Conservation (phyloP, 345 rosid genomes). For the Camelina sativa region DNA sequence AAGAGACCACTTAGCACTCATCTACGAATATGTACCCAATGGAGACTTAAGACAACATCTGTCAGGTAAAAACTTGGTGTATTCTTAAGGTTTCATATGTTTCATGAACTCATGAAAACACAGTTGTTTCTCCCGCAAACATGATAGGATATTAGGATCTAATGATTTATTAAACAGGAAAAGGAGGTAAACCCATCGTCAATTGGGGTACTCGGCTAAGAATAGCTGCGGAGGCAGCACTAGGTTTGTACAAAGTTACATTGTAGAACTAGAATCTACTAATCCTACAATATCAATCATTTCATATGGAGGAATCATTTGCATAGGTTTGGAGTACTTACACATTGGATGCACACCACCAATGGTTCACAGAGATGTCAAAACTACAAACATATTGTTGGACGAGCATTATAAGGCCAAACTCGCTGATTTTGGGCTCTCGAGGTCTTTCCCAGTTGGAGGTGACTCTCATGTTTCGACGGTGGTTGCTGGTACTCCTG, state of each 20-base stretch:
- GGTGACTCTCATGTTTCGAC: slow-evolving; percentile 40
- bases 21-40: slow-evolving; percentile 56
- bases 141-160: background rate
- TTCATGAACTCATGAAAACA: background rate
- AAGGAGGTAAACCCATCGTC: slow-evolving; percentile 14
- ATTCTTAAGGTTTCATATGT: background rate
- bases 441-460: slow-evolving; percentile 42
- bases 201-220: slow-evolving; percentile 50
- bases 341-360: slow-evolving; percentile 57
- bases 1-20: slow-evolving; percentile 44
- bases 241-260: slow-evolving; percentile 42
- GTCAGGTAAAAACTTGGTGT: slow-evolving; percentile 39
- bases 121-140: background rate
- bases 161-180: slow-evolving; percentile 24
- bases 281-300: slow-evolving; percentile 3
- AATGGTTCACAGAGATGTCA: slow-evolving; percentile 54
- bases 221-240: slow-evolving; percentile 55
- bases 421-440: slow-evolving; percentile 57
- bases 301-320: background rate
- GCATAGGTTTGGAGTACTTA: slow-evolving; percentile 52
- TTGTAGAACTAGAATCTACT: background rate
- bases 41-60: slow-evolving; percentile 53
- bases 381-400: slow-evolving; percentile 51
- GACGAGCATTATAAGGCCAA: slow-evolving; percentile 49
- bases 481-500: slow-evolving; percentile 41